Evolutionary conservation across 2,329 filamentous ascomycete genomes (phyloP), one percentile per base, ranked within the genome.

Genomic region (Fusarium verticillioides): DNA sequence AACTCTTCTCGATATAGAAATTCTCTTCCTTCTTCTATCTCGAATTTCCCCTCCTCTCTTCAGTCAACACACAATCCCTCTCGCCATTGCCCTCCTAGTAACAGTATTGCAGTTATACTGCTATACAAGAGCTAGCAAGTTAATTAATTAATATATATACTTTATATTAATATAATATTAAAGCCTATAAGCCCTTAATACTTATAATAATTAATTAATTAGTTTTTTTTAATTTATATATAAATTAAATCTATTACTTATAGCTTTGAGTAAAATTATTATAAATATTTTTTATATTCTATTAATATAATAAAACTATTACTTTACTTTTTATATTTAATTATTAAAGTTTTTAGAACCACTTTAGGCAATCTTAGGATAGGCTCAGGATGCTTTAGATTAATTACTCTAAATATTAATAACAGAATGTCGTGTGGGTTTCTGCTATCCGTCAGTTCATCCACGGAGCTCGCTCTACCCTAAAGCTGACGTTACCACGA

Each of bases 401-500:
- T 3, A 26, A 21, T 15, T 15, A 21, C 2, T 37, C 19, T 21
- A 12, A 16, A 26, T 21, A 28, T 23, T 3, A 26, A 4, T 15
- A 36, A 37, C 7, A 34, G 1, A 16, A 21, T 26, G 1, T 21
- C 32, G 11, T 2, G 13, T 11, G 9, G 3, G 2, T 23, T 26
- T 52, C n/a, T 26, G 18, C n/a, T 36, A 6, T 9, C 5, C 28
- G 5, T 32, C 15, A 32, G 3, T 15, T 32, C 7, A 1, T 12
- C 21, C 7, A 12, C 15, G 1, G 1, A 63, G 9, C 32, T 62
- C n/a, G 49, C 12, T 0, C 40, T 64, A 57, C 60, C 63, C 63
- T 65, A 47, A 7, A 30, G 46, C 40, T 11, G 28, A 54, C 34
- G 30, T n/a, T 44, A 58, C 30, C 40, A 43, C 28, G 34, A 66